Evolutionary conservation across 257 asterid genomes (phyloP).

Genomic region (Schizonepeta tenuifolia): DNA sequence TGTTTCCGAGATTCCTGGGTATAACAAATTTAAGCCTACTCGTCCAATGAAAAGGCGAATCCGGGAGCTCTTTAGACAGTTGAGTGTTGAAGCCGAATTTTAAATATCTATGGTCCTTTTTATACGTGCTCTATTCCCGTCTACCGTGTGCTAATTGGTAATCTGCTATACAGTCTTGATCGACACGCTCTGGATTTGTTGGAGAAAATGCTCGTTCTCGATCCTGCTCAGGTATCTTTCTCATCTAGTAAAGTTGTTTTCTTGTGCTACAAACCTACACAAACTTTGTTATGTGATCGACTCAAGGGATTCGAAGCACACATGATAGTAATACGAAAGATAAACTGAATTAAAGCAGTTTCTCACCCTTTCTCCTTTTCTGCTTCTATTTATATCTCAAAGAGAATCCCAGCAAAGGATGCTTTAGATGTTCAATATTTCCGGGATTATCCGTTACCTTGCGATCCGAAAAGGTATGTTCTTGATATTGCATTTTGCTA

Average conservation of each 20-base stretch:
- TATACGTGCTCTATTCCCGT: conserved; percentile 12
- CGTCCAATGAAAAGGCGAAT: conserved; percentile 82
- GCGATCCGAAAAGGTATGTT: conserved; percentile 86
- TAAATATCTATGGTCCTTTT: conserved; percentile 14
- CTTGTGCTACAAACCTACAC: background rate
- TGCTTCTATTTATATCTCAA: conserved; percentile 26
- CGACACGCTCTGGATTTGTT: conserved; percentile 87
- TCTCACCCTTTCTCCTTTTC: conserved; percentile 19
- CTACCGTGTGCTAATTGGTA: conserved; percentile 32
- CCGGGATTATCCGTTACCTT: conserved; percentile 94
- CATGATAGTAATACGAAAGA: background rate
- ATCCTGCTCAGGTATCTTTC: conserved; percentile 87
- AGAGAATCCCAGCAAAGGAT: conserved; percentile 94
- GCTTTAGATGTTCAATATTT: conserved; percentile 97
- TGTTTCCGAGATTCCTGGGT: conserved; percentile 94
- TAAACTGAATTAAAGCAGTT: background rate
- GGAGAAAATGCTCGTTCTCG: conserved; percentile 92
- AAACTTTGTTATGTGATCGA: background rate
- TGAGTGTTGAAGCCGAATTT: conserved; percentile 45
- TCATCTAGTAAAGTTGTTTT: conserved; percentile 26
- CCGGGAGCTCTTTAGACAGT: conserved; percentile 88
- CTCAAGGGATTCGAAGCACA: background rate
- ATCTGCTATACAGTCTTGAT: conserved; percentile 67
- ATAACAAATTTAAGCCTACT: conserved; percentile 88
- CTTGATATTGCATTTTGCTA: conserved; percentile 2